phyloP scores from a whole-genome alignment of 1,139 yeast species.

The Kurtzmaniella natalensis region DNA sequence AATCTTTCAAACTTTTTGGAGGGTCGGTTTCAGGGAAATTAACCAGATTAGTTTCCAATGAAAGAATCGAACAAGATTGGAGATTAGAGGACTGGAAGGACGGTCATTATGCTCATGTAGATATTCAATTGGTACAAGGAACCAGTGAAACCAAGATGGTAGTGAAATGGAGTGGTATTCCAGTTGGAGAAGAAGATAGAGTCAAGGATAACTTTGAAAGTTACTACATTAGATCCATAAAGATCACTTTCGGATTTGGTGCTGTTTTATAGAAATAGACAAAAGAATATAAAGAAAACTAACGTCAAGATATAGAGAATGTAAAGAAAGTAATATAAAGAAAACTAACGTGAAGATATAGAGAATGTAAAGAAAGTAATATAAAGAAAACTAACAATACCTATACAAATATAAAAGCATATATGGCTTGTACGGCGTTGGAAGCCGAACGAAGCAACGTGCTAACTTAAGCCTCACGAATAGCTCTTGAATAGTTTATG shows the following conservation, averaged over 20 bases:
- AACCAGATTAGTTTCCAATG: slow-evolving; percentile 52
- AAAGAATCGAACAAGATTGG: slow-evolving; percentile 73
- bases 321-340: too few species aligned
- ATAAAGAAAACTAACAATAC: too few species aligned
- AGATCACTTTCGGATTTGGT: slow-evolving; percentile 89
- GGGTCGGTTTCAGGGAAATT: slow-evolving; percentile 83
- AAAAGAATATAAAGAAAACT: too few species aligned
- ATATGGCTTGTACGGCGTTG: too few species aligned
- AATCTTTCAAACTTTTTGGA: slow-evolving; percentile 70
- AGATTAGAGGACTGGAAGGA: slow-evolving; percentile 83
- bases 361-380: too few species aligned
- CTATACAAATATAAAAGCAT: too few species aligned
- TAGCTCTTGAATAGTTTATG: too few species aligned
- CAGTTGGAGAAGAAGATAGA: slow-evolving; percentile 93
- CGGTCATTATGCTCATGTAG: slow-evolving; percentile 72
- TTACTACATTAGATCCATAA: slow-evolving; percentile 82
- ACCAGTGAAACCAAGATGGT: slow-evolving; percentile 76
- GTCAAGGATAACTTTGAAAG: slow-evolving; percentile 83
- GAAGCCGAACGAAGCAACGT: too few species aligned
- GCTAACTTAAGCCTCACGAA: too few species aligned
- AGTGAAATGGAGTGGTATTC: slow-evolving; percentile 84
- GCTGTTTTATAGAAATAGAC: slow-evolving; percentile 55
- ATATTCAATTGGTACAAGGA: slow-evolving; percentile 67
- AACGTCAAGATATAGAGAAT: too few species aligned
- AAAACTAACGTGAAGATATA: too few species aligned